phyloP scores from a whole-genome alignment of 108 stramenopile species.

The Nannochloropsis gaditana region DNA sequence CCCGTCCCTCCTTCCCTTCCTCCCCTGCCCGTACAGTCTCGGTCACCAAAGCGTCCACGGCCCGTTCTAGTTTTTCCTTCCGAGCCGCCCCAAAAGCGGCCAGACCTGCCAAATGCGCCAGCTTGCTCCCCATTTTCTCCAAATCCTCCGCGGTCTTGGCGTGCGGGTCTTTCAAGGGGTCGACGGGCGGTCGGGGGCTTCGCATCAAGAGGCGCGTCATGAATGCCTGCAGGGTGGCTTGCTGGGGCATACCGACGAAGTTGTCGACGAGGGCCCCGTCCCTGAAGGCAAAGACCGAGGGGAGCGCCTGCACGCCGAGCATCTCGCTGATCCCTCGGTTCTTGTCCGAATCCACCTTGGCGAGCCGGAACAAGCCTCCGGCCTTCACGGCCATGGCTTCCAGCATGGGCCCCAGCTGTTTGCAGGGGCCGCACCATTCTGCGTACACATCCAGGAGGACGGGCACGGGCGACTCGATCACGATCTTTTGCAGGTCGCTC shows the following conservation, averaged over 20 bases:
- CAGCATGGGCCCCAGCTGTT: conserved; percentile 52
- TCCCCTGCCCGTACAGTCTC: conserved; percentile 12
- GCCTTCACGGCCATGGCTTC: conserved; percentile 48
- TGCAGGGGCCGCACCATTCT: conserved; percentile 56
- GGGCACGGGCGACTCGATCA: conserved; percentile 50
- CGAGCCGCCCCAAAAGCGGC: conserved; percentile 24
- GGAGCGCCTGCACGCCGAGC: conserved; percentile 33
- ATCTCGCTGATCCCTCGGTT: conserved; percentile 21
- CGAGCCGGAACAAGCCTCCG: conserved; percentile 50
- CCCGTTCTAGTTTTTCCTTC: conserved; percentile 34
- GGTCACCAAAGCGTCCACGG: conserved; percentile 27
- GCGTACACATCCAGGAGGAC: conserved; percentile 54
- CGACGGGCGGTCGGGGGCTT: not conserved
- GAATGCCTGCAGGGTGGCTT: conserved; percentile 42
- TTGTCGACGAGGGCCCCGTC: conserved; percentile 39
- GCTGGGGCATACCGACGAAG: conserved; percentile 33
- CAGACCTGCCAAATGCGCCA: conserved; percentile 35
- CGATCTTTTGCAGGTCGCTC: conserved; percentile 47
- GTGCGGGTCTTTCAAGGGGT: not conserved
- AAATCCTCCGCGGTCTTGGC: conserved; percentile 28
- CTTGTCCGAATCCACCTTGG: conserved; percentile 26
- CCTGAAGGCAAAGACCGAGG: conserved; percentile 40
- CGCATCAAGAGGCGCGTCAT: conserved; percentile 44
- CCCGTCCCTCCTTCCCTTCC: not conserved
- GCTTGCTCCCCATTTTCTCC: conserved; percentile 32